phyloP scores from a whole-genome alignment of 106 monocot species.

The Apostasia shenzhenica region DNA sequence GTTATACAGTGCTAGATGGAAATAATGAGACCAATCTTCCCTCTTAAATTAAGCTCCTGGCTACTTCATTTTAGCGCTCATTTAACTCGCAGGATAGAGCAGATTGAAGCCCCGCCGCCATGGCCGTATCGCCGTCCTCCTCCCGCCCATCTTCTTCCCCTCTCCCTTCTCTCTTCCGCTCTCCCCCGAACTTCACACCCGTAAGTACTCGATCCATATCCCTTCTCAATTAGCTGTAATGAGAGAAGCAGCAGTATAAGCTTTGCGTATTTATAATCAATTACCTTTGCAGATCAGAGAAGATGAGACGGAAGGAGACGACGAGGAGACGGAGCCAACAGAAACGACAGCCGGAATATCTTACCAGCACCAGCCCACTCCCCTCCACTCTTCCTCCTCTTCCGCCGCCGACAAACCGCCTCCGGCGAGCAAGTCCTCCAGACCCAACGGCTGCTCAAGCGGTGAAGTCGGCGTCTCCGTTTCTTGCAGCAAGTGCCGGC shows the following conservation, averaged over 20 bases:
- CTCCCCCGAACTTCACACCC: slow-evolving; percentile 12
- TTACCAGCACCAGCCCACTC: slow-evolving; percentile 25
- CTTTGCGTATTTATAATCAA: background rate
- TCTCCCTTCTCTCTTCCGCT: slow-evolving; percentile 1
- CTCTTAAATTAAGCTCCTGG: background rate
- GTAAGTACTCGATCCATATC: slow-evolving; percentile 6
- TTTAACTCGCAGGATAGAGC: background rate
- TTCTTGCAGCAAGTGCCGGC: slow-evolving; percentile 70
- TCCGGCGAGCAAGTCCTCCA: background rate
- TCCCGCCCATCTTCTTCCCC: slow-evolving; percentile 18
- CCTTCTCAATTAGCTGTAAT: background rate
- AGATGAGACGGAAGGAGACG: background rate
- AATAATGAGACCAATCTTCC: background rate
- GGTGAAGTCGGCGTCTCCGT: slow-evolving; percentile 17
- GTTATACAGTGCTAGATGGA: background rate
- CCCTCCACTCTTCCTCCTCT: slow-evolving; percentile 10
- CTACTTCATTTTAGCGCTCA: background rate
- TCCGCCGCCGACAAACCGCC: background rate
- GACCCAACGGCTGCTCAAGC: background rate
- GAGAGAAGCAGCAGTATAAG: background rate
- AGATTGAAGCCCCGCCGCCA: background rate
- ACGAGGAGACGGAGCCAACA: background rate
- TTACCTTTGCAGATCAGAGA: background rate
- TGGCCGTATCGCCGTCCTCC: slow-evolving; percentile 1
- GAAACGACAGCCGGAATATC: background rate